These are phyloP conservation scores for Fraxinus albicans DNA, from an alignment of 305 asterid genomes.

Conservation along the genomic window DNA sequence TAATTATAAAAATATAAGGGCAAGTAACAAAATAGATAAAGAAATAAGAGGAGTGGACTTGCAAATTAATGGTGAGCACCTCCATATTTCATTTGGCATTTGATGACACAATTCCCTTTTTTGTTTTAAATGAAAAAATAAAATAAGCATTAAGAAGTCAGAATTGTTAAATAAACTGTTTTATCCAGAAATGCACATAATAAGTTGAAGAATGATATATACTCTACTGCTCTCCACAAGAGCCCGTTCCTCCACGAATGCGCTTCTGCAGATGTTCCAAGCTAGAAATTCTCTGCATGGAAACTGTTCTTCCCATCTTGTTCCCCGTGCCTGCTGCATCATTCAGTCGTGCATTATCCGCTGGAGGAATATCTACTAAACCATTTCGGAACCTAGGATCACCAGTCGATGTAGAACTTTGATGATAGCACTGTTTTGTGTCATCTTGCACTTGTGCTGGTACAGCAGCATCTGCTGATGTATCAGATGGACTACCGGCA, in stretches of 20 bases:
- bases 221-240: conserved; percentile 33
- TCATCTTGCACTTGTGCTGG: conserved; percentile 51
- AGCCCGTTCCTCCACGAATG: conserved; percentile 51
- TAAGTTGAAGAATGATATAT: background rate
- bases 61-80: background rate
- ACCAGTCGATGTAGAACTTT: conserved; percentile 29
- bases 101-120: background rate
- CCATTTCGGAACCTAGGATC: conserved; percentile 49
- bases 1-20: background rate
- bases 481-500: conserved; percentile 56
- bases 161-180: background rate
- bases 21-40: too few relatives aligned
- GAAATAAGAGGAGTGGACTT: too few relatives aligned
- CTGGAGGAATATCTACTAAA: conserved; percentile 41
- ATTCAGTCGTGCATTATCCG: conserved; percentile 37
- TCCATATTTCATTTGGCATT: background rate
- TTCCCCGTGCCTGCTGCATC: conserved; percentile 32
- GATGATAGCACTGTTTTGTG: conserved; percentile 49
- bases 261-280: conserved; percentile 93
- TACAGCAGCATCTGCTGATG: conserved; percentile 64
- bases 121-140: background rate
- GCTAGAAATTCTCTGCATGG: conserved; percentile 91
- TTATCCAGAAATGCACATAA: background rate
- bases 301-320: conserved; percentile 67
- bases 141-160: background rate